Evolutionary conservation across 495 filamentous ascomycete species (phyloP), one percentile per base, ranked within the genome.

Genomic region (Aspergillus sclerotiicarbonarius): DNA sequence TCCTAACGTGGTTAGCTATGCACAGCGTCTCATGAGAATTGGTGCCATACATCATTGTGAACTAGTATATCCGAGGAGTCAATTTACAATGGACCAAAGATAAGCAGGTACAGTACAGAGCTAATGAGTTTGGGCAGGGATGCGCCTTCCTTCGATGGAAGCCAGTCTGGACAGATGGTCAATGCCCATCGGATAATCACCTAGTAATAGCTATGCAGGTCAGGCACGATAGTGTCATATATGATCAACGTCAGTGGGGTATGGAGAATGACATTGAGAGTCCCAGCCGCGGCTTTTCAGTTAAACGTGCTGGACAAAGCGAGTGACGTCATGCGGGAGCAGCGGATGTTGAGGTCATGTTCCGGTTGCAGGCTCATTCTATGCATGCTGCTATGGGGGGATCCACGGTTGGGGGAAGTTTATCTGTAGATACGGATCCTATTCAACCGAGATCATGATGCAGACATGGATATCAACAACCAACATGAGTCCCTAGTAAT

Each of bases 1-100:
- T 84, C 84, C 84, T 87, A 56, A 18, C 21, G 8, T 7, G n/a
- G 16, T 44, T 46, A 51, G 58, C 5, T n/a, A 39, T 51, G n/a
- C 15, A 7, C 20, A 25, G 12, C 31, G 47, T 18, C 47, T 32
- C 4, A 31, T 7, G 10, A 31, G 9, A 9, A 32, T 3, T 15
- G 25, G 6, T n/a, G 30, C 13, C 47, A 50, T 50, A 50, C 47
- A 50, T 50, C 21, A 50, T 50, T 50, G 47, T 25, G 37, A 12
- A 41, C 37, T 41, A n/a, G 37, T 41, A 41, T n/a, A 41, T n/a
- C 37, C 37, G n/a, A n/a, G 4, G 13, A 41, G 13, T 5, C 1
- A 41, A 41, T 41, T 41, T 25, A 25, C 25, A 25, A 41, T 3
- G 15, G 13, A 35, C 3, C 37, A n/a, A 41, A 12, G 13, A n/a